Evolutionary conservation across 306 rosid genomes (phyloP).

Genomic region (Pterocarpus santalinus): DNA sequence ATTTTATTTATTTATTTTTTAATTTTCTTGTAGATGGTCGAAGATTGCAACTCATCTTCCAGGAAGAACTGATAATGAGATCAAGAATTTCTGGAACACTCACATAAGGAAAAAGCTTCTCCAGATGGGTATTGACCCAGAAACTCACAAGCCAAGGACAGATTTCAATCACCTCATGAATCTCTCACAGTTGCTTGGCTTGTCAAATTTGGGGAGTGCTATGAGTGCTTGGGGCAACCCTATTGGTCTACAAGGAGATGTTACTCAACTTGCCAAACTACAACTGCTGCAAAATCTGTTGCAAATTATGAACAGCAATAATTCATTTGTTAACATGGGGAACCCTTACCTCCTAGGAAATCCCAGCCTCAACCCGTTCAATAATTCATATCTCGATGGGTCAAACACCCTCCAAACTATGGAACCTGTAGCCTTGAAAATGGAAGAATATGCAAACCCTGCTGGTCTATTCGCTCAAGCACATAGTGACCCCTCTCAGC

Average conservation of each 20-base stretch:
- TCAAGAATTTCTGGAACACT: constrained; percentile 93
- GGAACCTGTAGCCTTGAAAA: constrained; percentile 41
- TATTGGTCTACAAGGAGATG: constrained; percentile 62
- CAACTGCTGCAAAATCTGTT: constrained; percentile 69
- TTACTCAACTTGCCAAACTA: constrained; percentile 69
- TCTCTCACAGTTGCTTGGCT: constrained; percentile 65
- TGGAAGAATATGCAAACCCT: constrained; percentile 47
- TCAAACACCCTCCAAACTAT: constrained; percentile 36
- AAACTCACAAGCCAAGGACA: constrained; percentile 88
- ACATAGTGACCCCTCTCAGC: constrained; percentile 31
- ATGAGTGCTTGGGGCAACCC: constrained; percentile 57
- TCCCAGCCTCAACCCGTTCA: constrained; percentile 54
- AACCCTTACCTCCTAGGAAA: constrained; percentile 39
- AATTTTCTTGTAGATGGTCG: constrained; percentile 72
- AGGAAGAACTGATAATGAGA: constrained; percentile 88
- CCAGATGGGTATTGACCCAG: constrained; percentile 87
- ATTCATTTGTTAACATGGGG: constrained; percentile 43
- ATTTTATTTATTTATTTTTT: not conserved
- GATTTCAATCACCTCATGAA: constrained; percentile 69
- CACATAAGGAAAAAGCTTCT: constrained; percentile 84
- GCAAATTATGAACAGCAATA: constrained; percentile 57
- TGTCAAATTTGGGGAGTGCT: constrained; percentile 48
- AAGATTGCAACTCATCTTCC: constrained; percentile 88
- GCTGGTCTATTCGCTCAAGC: constrained; percentile 44
- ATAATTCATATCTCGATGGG: constrained; percentile 36